Conservation (phyloP, 2,329 filamentous ascomycete genomes). For the Penicillium hesseltinei region DNA sequence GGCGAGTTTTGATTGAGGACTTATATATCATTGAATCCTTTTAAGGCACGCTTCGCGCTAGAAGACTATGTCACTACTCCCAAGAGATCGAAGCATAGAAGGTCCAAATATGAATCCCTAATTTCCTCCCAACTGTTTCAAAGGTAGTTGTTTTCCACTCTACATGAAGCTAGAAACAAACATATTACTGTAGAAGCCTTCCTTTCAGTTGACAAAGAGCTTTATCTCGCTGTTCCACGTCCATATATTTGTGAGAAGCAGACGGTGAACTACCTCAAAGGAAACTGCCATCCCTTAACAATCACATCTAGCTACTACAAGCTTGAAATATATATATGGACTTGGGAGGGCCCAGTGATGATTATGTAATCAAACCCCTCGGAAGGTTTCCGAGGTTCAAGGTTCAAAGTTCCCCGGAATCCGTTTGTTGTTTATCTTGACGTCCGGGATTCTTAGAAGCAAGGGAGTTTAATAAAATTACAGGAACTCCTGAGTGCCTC, state of each 20-base stretch:
- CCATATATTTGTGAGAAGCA: no score
- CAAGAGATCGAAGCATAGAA: neutral
- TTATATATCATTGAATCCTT: neutral
- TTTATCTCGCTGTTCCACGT: no score
- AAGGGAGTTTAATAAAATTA: no score
- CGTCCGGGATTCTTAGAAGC: neutral
- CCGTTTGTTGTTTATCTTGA: neutral
- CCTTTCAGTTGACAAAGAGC: no score
- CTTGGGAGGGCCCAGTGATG: no score
- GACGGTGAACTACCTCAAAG: no score
- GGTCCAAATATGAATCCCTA: neutral
- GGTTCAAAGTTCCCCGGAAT: neutral
- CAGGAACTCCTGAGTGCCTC: neutral
- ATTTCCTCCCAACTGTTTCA: neutral
- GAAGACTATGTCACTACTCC: neutral
- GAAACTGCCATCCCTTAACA: no score
- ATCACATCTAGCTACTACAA: no score
- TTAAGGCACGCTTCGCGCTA: neutral
- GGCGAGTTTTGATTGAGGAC: constrained; percentile 12
- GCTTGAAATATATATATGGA: no score
- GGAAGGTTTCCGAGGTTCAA: neutral
- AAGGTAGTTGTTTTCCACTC: no score
- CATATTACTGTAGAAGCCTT: no score
- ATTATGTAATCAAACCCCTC: neutral
- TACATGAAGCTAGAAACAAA: no score